Conservation (phyloP, 2,329 filamentous ascomycete genomes). For the Mycosphaerella arachidis region DNA sequence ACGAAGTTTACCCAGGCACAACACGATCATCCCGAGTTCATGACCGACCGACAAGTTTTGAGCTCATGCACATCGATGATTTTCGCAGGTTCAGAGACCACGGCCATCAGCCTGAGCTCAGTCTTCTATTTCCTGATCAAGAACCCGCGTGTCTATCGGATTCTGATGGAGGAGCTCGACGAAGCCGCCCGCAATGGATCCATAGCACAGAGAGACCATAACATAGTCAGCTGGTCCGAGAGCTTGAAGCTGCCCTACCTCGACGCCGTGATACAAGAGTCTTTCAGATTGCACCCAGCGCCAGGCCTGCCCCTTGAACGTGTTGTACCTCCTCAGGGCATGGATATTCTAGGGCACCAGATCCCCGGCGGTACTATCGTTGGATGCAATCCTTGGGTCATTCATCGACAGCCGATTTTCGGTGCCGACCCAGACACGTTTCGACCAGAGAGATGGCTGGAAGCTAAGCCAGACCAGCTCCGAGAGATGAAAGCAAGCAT, state of each 20-base stretch:
- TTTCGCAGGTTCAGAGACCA: slow-evolving; percentile 68
- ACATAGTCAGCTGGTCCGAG: slow-evolving; percentile 65
- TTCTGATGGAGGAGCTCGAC: slow-evolving; percentile 61
- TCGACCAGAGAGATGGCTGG: slow-evolving; percentile 64
- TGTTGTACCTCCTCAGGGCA: slow-evolving; percentile 61
- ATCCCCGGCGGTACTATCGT: slow-evolving; percentile 69
- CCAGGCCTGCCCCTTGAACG: slow-evolving; percentile 69
- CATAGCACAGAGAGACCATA: slow-evolving; percentile 43
- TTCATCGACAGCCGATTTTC: slow-evolving; percentile 66
- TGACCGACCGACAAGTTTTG: slow-evolving; percentile 65
- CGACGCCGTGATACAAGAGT: slow-evolving; percentile 73
- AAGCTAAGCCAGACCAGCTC: slow-evolving; percentile 52
- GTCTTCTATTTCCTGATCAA: slow-evolving; percentile 72
- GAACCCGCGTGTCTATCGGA: slow-evolving; percentile 52
- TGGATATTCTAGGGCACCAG: slow-evolving; percentile 58
- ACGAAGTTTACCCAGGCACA: slow-evolving; percentile 69
- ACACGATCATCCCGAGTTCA: slow-evolving; percentile 64
- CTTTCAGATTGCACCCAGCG: slow-evolving; percentile 71
- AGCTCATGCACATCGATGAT: slow-evolving; percentile 68
- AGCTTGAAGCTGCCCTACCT: slow-evolving; percentile 68
- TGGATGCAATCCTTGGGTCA: slow-evolving; percentile 69
- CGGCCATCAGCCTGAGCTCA: slow-evolving; percentile 65
- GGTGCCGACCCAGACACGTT: slow-evolving; percentile 62
- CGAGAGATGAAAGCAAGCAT: slow-evolving; percentile 65
- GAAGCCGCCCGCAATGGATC: slow-evolving; percentile 49